Evolutionary conservation across 2,329 filamentous ascomycete genomes (phyloP), one percentile per base, ranked within the genome.

Genomic region (Neonectria coccinea): DNA sequence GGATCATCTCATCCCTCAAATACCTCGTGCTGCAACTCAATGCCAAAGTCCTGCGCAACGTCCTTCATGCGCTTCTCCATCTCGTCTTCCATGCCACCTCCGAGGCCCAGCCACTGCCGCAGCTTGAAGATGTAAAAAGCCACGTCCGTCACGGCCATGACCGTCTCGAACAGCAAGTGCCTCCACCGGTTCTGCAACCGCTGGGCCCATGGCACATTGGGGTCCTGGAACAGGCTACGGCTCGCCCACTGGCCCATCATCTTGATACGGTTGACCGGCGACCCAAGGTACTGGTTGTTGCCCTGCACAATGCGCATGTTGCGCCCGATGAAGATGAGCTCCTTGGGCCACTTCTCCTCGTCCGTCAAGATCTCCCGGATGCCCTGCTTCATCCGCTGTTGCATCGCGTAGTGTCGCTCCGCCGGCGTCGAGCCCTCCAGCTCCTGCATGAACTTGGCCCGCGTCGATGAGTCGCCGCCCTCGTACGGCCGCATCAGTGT

Each of bases 221-320:
- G 85, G 68, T 91, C 89, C 79, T 97, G 90, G 25, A 91, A 91
- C n/a, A 98, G 81, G 57, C 93, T 94, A 22, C 92, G 85, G 64
- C 89, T 92, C 1, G 95, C 95, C 95, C 95, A 98, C 62, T 89
- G 85, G 22, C 94, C 94, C 67, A 96, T 97, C 77, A 97, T 94
- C 82, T 97, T 97, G 78, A 98, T 89, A 1, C 96, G 85, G 78
- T 97, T 97, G 47, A 97, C 93, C 0, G 94, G 94, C 0, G 90
- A 93, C 22, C 94, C 94, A 56, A 97, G 86, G 79, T 92, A 95
- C 76, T 97, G 93, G 77, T 97, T 97, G 79, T 97, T 97, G 6
- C 91, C 93, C 79, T 97, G 94, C 2, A 97, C 94, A 73, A 97
- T 97, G 57, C 94, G 89, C 84, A 97, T 88, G 78, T 97, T 97